Percentiles rank a stretch among this genome's conserved stretches.
These are phyloP conservation scores for Scutellospora calospora DNA, from an alignment of 371 early-diverging fungal species.

Conservation along the genomic window DNA sequence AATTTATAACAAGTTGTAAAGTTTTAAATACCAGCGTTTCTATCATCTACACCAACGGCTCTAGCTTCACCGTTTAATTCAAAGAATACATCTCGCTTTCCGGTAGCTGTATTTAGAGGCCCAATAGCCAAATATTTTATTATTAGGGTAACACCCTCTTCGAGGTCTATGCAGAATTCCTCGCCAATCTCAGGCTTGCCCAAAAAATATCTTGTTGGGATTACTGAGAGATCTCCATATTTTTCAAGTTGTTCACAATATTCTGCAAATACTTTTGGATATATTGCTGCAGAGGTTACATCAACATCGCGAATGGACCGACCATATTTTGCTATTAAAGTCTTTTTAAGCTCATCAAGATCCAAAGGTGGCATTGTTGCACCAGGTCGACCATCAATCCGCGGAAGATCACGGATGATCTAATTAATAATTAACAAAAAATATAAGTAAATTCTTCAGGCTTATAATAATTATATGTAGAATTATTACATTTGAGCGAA, in stretches of 20 bases:
- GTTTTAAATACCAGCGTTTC: constrained; percentile 53
- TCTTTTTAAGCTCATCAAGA: constrained; percentile 72
- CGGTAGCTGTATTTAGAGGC: constrained; percentile 74
- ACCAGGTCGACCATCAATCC: constrained; percentile 90
- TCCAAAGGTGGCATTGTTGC: constrained; percentile 82
- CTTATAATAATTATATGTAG: background rate
- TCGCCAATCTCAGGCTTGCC: constrained; percentile 85
- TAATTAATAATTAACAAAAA: constrained; percentile 17
- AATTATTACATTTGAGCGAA: constrained; percentile 65
- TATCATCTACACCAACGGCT: constrained; percentile 77
- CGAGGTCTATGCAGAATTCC: constrained; percentile 88
- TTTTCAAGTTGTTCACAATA: constrained; percentile 74
- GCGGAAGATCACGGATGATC: constrained; percentile 79
- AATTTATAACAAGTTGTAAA: background rate
- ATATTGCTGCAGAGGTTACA: constrained; percentile 87
- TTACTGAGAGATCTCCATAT: constrained; percentile 85
- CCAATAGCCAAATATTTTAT: constrained; percentile 92
- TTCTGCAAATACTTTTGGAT: constrained; percentile 95
- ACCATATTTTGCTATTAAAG: constrained; percentile 81
- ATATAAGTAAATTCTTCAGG: background rate
- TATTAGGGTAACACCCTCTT: constrained; percentile 90
- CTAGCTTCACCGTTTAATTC: constrained; percentile 94
- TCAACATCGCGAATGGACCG: constrained; percentile 84
- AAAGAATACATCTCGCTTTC: constrained; percentile 94
- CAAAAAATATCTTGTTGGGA: constrained; percentile 93